Percentiles rank a stretch among this genome's conserved stretches.
Conservation (phyloP, 177 flowering plant species). For the Vitis hybrid region DNA sequence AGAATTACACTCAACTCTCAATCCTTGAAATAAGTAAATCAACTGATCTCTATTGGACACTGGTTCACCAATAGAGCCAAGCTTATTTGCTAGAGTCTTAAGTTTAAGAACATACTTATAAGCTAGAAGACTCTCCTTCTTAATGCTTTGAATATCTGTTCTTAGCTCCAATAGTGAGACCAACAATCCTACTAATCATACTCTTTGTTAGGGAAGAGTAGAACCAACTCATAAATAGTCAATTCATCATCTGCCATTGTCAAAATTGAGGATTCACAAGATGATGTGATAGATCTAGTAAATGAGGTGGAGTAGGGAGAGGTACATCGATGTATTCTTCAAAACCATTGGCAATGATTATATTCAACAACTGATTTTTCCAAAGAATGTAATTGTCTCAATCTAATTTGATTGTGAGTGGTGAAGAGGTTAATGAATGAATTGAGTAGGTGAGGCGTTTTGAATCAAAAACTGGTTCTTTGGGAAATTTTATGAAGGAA, state of each 20-base stretch:
- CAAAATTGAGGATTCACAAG: not conserved
- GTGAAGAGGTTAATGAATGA: no score
- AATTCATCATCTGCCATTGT: not conserved
- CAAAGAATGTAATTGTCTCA: not conserved
- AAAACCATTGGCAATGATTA: not conserved
- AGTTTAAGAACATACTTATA: not conserved
- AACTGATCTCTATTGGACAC: not conserved
- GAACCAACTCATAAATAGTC: not conserved
- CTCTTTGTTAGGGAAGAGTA: not conserved
- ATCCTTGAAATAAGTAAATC: not conserved
- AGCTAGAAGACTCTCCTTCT: not conserved
- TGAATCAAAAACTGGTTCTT: rapidly evolving
- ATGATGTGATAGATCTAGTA: not conserved
- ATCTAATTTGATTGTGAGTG: no score
- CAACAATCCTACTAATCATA: not conserved
- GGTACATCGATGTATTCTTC: not conserved
- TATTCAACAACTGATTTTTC: not conserved
- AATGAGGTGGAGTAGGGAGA: not conserved
- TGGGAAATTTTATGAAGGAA: no score
- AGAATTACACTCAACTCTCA: not conserved
- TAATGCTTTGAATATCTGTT: not conserved
- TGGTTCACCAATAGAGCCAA: not conserved
- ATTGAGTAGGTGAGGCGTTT: no score
- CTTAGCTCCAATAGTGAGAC: not conserved
- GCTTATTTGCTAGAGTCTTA: not conserved